Base-by-base conservation (phyloP, 306 rosid species). In the Crotalaria pallida region DNA sequence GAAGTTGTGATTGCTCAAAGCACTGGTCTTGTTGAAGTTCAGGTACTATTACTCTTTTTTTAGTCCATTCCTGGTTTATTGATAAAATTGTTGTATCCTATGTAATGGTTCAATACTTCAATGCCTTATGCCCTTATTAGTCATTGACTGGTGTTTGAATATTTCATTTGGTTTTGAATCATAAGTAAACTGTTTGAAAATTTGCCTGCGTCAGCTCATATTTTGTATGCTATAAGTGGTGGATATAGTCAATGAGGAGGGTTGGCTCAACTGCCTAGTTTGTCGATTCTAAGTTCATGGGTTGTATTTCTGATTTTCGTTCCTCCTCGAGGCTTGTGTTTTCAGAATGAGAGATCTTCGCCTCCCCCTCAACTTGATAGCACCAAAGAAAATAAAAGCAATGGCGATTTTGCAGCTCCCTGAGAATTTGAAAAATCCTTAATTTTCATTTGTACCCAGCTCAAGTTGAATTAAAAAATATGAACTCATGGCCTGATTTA, bases 21-120 rank as follows among this genome's bases (percentile, higher is more conserved):
- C 82, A 89, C 86, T 74, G 96, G 90, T 47, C 90, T 92, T 70
- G 94, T 81, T 82, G 98, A 92, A 84, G 92, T 89, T 79, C 91
- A 85, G 89, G 94, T 90, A 52, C 70, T 76, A 1, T 53, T 62
- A 24, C 75, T 33, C 58, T 15, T 38, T 13, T 38, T 12, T 38
- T 38, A 38, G n/a, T 38, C 10, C 44, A 38, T 38, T 38, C 44
- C 13, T 38, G 13, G 3, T 38, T 38, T 38, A 38, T 38, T 2
- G 44, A 10, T 38, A 38, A 38, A 38, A 38, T 38, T 38, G 44
- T 10, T 38, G 44, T 38, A 38, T 38, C 44, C 10, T 38, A 38
- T 38, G 44, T 38, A 9, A 9, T 38, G 44, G 44, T 38, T 38
- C 44, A 38, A 8, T 38, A 13, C n/a, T 38, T 38, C 44, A 38